phyloP scores from a whole-genome alignment of 2,329 filamentous ascomycete species.

The Pseudocercospora crystallina region DNA sequence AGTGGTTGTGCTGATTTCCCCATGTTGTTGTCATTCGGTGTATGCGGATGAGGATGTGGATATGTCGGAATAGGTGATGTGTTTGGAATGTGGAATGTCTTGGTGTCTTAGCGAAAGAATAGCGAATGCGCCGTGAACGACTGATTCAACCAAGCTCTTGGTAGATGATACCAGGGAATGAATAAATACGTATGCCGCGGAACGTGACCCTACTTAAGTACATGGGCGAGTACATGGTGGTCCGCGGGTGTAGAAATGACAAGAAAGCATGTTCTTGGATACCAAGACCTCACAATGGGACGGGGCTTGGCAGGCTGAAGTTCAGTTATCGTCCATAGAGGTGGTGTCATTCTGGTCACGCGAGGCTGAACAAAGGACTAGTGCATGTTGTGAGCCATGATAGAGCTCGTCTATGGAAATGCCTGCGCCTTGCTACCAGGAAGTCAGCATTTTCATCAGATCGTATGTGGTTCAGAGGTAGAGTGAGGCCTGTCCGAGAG shows the following conservation, averaged over 20 bases:
- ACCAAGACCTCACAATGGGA: slow-evolving; percentile 17
- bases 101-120: slow-evolving; percentile 8
- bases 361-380: too few relatives aligned
- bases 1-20: slow-evolving; percentile 18
- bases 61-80: not conserved
- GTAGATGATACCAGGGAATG: slow-evolving; percentile 9
- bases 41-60: not conserved
- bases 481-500: not conserved
- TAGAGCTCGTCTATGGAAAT: too few relatives aligned
- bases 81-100: slow-evolving; percentile 13
- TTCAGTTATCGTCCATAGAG: not conserved
- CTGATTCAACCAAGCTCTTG: not conserved
- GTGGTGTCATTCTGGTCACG: too few relatives aligned
- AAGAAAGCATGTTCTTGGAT: slow-evolving; percentile 21
- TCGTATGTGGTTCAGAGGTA: not conserved
- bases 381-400: too few relatives aligned
- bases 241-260: slow-evolving; percentile 11
- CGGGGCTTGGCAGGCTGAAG: slow-evolving; percentile 14
- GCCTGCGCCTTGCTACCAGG: too few relatives aligned
- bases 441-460: not conserved
- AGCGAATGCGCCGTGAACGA: slow-evolving; percentile 10
- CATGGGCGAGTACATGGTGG: not conserved
- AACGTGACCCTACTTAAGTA: slow-evolving; percentile 14
- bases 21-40: slow-evolving; percentile 14
- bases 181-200: slow-evolving; percentile 9